These are phyloP conservation scores for Raphanus hybrid DNA, from an alignment of 441 rosid genomes.

Conservation along the genomic window DNA sequence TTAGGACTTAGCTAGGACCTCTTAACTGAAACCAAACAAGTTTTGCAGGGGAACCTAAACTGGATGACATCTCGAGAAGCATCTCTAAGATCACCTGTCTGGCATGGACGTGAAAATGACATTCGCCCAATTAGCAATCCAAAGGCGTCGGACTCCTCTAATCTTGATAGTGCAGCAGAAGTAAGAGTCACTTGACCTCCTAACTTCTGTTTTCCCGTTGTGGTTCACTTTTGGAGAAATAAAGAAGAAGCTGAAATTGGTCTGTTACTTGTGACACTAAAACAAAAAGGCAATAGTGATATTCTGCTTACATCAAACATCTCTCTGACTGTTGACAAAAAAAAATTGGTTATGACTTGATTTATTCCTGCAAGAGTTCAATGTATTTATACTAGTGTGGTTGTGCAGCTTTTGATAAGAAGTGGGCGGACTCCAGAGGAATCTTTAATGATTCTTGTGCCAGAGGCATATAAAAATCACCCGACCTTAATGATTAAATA, in stretches of 20 bases:
- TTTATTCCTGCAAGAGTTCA: constrained; percentile 19
- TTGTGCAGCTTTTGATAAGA: constrained; percentile 84
- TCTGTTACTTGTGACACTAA: constrained; percentile 27
- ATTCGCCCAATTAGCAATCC: constrained; percentile 95
- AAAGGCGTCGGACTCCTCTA: constrained; percentile 98
- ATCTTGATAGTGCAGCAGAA: constrained; percentile 98
- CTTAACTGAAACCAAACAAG: constrained; percentile 36
- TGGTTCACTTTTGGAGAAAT: constrained; percentile 24
- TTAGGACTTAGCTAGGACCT: constrained; percentile 26
- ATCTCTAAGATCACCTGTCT: constrained; percentile 89
- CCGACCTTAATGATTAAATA: constrained; percentile 87
- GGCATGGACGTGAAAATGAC: constrained; percentile 98
- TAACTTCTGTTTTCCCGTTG: constrained; percentile 22
- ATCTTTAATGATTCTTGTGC: constrained; percentile 96
- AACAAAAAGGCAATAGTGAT: constrained; percentile 22
- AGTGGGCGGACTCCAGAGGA: constrained; percentile 97
- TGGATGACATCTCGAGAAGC: constrained; percentile 99
- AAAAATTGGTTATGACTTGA: constrained; percentile 1
- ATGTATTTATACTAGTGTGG: constrained; percentile 35
- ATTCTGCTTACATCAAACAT: constrained; percentile 14
- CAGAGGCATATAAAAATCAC: constrained; percentile 98
- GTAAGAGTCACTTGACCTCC: constrained; percentile 53
- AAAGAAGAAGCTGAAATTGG: background rate
- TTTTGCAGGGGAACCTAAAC: constrained; percentile 91
- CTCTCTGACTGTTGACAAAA: background rate